These are phyloP conservation scores for Trichoderma endophyticum DNA, from an alignment of 2,329 filamentous ascomycete genomes.

Conservation along the genomic window DNA sequence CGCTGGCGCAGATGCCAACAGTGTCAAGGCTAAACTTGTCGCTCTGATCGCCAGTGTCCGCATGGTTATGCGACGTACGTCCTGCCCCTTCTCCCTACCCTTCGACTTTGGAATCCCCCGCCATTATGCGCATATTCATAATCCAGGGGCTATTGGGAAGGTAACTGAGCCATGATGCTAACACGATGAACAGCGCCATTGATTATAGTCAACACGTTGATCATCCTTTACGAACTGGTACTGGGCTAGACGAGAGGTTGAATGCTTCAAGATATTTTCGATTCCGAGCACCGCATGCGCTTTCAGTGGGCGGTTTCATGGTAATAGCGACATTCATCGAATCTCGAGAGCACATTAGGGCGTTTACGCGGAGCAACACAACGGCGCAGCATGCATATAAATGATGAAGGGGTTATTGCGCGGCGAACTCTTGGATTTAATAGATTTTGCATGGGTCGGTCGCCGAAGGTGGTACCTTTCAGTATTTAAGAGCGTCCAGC, in stretches of 20 bases:
- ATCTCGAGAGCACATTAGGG: not conserved
- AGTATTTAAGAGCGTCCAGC: not conserved
- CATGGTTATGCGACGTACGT: conserved; percentile 83
- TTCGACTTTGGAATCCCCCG: not conserved
- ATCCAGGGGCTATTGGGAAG: not conserved
- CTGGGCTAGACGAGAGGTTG: conserved; percentile 22
- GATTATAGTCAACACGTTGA: conserved; percentile 76
- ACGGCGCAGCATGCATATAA: not conserved
- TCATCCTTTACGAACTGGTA: conserved; percentile 79
- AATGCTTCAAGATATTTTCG: not conserved
- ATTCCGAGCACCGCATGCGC: not conserved
- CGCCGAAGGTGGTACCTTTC: not conserved
- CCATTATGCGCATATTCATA: not conserved
- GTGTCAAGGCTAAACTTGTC: conserved; percentile 81
- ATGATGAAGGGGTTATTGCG: not conserved
- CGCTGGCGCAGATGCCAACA: conserved; percentile 61
- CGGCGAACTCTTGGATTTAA: not conserved
- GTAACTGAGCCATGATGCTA: not conserved
- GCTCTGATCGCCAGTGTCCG: conserved; percentile 87
- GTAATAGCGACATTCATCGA: not conserved
- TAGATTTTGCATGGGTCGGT: not conserved
- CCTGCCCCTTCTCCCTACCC: not conserved
- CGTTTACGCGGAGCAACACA: not conserved
- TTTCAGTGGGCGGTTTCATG: not conserved
- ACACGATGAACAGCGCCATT: conserved; percentile 63